Conservation (phyloP, 1,284 basidiomycete genomes). For the Earliella scabrosa region DNA sequence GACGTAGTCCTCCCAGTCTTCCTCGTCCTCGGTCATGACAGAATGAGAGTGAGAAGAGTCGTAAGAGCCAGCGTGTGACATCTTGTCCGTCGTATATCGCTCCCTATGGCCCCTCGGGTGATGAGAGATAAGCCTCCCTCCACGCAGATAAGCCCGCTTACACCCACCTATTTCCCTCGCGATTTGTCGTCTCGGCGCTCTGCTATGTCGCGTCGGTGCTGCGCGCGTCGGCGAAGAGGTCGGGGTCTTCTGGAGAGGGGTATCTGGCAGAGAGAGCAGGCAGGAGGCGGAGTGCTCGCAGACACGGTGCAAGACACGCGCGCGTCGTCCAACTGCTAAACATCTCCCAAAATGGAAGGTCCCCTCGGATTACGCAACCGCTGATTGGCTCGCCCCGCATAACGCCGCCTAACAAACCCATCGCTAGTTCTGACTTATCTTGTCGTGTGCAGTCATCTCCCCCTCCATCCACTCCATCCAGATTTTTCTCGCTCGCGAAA, state of each 20-base stretch:
- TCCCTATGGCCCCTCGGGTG: background rate
- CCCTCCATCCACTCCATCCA: background rate
- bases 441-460: background rate
- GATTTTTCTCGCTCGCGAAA: too few relatives aligned
- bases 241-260: background rate
- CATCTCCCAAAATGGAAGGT: conserved; percentile 20
- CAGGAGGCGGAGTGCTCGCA: conserved; percentile 4
- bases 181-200: background rate
- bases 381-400: conserved; percentile 22
- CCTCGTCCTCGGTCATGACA: conserved; percentile 79
- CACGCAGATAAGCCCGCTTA: conserved; percentile 21
- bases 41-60: conserved; percentile 58
- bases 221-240: background rate
- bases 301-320: conserved; percentile 5
- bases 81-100: conserved; percentile 25
- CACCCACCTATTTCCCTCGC: background rate
- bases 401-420: background rate
- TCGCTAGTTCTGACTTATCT: too few relatives aligned
- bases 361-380: conserved; percentile 10
- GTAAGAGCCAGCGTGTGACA: conserved; percentile 52
- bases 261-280: background rate
- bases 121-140: background rate
- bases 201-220: background rate
- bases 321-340: conserved; percentile 17
- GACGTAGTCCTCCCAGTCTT: conserved; percentile 87